A percentile compares a stretch with the other conserved stretches of the same genome.
These are phyloP conservation scores for Coemansia sp. DNA, from an alignment of 192 early-diverging fungal genomes.

Conservation along the genomic window DNA sequence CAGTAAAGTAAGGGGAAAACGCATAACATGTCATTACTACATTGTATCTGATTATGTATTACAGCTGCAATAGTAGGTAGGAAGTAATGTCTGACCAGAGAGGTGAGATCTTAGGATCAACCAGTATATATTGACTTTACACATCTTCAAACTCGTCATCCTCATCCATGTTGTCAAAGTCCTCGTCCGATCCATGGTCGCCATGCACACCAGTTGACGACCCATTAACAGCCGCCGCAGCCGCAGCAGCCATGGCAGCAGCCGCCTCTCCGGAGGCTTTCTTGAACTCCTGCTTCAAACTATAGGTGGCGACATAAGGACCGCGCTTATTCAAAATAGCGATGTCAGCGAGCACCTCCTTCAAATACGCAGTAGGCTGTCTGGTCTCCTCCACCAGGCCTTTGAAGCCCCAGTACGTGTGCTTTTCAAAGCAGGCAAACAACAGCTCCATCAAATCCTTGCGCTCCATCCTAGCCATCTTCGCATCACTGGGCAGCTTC, in stretches of 20 bases:
- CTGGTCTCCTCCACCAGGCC: conserved; percentile 77
- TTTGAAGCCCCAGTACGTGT: conserved; percentile 85
- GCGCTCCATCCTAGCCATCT: conserved; percentile 81
- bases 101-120: background rate
- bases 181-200: conserved; percentile 17
- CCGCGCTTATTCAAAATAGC: conserved; percentile 83
- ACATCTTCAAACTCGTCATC: conserved; percentile 60
- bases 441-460: conserved; percentile 84
- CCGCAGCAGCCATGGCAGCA: conserved; percentile 24
- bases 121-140: conserved; percentile 1
- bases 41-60: too few relatives aligned
- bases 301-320: conserved; percentile 75
- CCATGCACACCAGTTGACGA: conserved; percentile 2
- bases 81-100: too few relatives aligned
- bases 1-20: too few relatives aligned
- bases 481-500: conserved; percentile 63
- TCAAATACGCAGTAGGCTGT: conserved; percentile 82
- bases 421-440: conserved; percentile 78
- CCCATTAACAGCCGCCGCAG: conserved; percentile 3
- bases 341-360: conserved; percentile 82
- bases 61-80: too few relatives aligned
- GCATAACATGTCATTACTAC: too few relatives aligned
- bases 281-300: conserved; percentile 83
- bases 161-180: conserved; percentile 35
- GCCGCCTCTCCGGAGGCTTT: conserved; percentile 37